A percentile compares a stretch with the other conserved stretches of the same genome.
Conservation (phyloP, 257 asterid species). For the Salvia hispanica region DNA sequence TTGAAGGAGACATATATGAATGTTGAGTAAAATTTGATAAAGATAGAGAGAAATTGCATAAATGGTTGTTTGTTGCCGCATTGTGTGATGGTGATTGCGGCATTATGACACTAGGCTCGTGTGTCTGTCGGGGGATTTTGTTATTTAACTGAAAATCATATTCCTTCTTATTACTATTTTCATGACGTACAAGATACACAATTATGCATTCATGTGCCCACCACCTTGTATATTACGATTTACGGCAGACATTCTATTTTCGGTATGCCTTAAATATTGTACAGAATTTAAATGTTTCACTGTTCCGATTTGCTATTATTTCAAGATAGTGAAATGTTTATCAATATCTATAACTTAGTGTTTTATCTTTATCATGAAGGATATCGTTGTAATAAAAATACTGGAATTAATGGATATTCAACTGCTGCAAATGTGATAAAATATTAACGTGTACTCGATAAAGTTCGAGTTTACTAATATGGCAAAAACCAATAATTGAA, state of each 20-base stretch:
- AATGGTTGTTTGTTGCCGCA: not conserved
- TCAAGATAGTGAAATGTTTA: not conserved
- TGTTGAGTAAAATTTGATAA: slow-evolving; percentile 3
- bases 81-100: not conserved
- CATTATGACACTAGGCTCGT: not conserved
- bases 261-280: not conserved
- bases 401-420: not conserved
- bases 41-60: slow-evolving; percentile 16
- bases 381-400: not conserved
- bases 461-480: too few relatives aligned
- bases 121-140: not conserved
- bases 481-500: too few relatives aligned
- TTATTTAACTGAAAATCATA: not conserved
- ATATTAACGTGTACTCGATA: too few relatives aligned
- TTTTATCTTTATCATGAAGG: not conserved
- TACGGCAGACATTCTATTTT: not conserved
- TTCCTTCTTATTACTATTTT: not conserved
- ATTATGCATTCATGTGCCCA: not conserved
- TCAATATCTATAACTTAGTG: too few relatives aligned
- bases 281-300: not conserved
- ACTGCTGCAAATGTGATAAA: too few relatives aligned
- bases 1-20: not conserved
- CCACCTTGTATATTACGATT: not conserved
- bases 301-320: not conserved
- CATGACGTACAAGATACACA: too few relatives aligned